Percentiles rank a stretch among this genome's conserved stretches.
Conservation (phyloP, 2,329 filamentous ascomycete genomes). For the Aspergillus costaricaensis region DNA sequence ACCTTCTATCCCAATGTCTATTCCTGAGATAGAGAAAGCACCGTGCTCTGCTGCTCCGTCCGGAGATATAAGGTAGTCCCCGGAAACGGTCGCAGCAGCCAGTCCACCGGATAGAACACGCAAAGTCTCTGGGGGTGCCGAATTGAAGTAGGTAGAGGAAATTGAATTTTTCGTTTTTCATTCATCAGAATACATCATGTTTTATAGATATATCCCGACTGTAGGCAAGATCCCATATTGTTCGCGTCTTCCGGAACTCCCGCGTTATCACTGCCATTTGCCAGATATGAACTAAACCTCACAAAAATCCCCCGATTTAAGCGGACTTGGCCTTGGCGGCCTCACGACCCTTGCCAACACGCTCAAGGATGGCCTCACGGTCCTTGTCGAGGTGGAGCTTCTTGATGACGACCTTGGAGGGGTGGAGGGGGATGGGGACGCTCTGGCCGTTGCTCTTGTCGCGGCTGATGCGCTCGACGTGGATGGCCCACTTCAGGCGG, state of each 20-base stretch:
- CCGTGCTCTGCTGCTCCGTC: no score
- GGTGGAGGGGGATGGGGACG: conserved; percentile 90
- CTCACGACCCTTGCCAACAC: conserved; percentile 51
- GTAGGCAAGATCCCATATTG: conserved; percentile 25
- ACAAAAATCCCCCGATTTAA: conserved; percentile 58
- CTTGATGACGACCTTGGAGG: conserved; percentile 96
- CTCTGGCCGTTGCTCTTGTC: conserved; percentile 98
- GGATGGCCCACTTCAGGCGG: conserved; percentile 96
- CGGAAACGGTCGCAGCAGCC: no score
- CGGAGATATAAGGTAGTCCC: no score
- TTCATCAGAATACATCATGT: conserved; percentile 36
- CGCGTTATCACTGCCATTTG: conserved; percentile 41
- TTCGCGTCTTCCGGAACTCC: conserved; percentile 30
- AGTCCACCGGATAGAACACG: no score
- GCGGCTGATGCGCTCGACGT: conserved; percentile 93
- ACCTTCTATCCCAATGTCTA: no score
- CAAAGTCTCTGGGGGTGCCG: no score
- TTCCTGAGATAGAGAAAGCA: no score
- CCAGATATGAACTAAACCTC: conserved; percentile 65
- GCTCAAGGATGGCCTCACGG: conserved; percentile 51
- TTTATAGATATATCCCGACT: conserved; percentile 30
- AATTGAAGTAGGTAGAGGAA: conserved; percentile 60
- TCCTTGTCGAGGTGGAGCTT: conserved; percentile 85
- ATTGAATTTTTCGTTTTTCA: conserved; percentile 67
- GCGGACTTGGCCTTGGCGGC: conserved; percentile 58